Evolutionary conservation across 1,284 basidiomycete genomes (phyloP).

Genomic region (Sporisorium reilianum): DNA sequence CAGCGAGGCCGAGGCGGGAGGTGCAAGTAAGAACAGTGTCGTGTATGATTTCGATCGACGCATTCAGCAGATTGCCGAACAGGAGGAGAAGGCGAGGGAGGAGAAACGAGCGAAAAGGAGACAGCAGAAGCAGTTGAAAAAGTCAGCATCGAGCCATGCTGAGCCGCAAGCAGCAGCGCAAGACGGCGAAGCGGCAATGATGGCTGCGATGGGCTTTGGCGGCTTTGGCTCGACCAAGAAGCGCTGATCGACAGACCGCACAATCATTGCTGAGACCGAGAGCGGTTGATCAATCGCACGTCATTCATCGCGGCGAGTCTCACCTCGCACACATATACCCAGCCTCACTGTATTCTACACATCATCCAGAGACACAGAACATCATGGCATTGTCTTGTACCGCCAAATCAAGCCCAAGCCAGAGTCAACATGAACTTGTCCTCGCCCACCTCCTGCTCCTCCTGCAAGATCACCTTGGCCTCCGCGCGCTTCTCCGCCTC

Average conservation of each 20-base stretch:
- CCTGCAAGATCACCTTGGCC: constrained; percentile 77
- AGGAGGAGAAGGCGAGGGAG: constrained; percentile 72
- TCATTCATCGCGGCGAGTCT: too few species aligned
- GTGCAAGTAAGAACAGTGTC: constrained; percentile 18
- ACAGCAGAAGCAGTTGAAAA: constrained; percentile 76
- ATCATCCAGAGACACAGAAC: background rate
- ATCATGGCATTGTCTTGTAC: background rate
- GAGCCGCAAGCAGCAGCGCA: constrained; percentile 4
- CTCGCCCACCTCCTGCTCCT: constrained; percentile 88
- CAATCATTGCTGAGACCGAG: too few species aligned
- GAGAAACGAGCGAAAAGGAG: constrained; percentile 78
- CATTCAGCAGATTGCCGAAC: constrained; percentile 82
- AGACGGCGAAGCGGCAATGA: constrained; percentile 75
- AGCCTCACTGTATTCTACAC: constrained; percentile 5
- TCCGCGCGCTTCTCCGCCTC: constrained; percentile 70
- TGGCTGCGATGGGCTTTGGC: constrained; percentile 90
- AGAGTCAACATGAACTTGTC: constrained; percentile 76
- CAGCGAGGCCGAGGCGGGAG: constrained; percentile 9
- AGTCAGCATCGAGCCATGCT: background rate
- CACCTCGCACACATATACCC: constrained; percentile 7
- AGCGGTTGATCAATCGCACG: too few species aligned
- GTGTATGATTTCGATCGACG: constrained; percentile 92
- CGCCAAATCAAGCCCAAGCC: constrained; percentile 51
- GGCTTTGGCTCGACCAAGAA: constrained; percentile 84
- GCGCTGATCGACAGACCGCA: constrained; percentile 18